These are phyloP conservation scores for Talaromyces sp. DNA, from an alignment of 2,329 filamentous ascomycete species.

Conservation along the genomic window DNA sequence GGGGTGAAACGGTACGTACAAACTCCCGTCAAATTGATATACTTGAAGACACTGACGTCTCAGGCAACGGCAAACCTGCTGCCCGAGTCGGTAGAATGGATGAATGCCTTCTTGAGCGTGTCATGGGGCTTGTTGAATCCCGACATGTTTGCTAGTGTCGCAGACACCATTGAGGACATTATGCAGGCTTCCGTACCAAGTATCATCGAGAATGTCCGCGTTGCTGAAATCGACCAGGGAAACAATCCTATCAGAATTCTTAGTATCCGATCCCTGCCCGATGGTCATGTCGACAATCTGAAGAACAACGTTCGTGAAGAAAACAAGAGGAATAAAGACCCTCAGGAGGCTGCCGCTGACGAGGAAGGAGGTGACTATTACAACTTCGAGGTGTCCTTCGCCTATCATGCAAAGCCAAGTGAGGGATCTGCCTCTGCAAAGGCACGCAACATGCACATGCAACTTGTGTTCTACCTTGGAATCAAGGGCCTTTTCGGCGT, in stretches of 20 bases:
- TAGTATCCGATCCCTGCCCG: slow-evolving; percentile 79
- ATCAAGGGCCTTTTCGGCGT: slow-evolving; percentile 85
- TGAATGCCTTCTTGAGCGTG: slow-evolving; percentile 81
- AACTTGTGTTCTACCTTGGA: slow-evolving; percentile 88
- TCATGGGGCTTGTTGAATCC: slow-evolving; percentile 92
- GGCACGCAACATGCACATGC: slow-evolving; percentile 95
- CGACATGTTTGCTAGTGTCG: slow-evolving; percentile 86
- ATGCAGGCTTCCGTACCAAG: slow-evolving; percentile 94
- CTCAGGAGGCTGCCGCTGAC: slow-evolving; percentile 79
- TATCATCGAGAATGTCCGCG: slow-evolving; percentile 88
- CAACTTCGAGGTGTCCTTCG: slow-evolving; percentile 85
- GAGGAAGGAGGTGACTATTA: slow-evolving; percentile 91
- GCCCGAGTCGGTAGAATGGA: slow-evolving; percentile 91
- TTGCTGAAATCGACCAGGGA: slow-evolving; percentile 92
- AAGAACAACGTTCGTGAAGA: slow-evolving; percentile 76
- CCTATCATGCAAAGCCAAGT: slow-evolving; percentile 81
- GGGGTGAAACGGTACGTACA: slow-evolving; percentile 67
- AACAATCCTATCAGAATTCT: slow-evolving; percentile 85
- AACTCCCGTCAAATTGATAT: too few species aligned
- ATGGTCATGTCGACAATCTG: slow-evolving; percentile 73
- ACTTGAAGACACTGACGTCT: not conserved
- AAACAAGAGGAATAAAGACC: slow-evolving; percentile 76
- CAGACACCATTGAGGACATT: slow-evolving; percentile 91
- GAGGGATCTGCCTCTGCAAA: slow-evolving; percentile 69
- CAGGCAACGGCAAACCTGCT: slow-evolving; percentile 77